phyloP scores from a whole-genome alignment of 169 alveolate species.

The Theileria orientalis region DNA sequence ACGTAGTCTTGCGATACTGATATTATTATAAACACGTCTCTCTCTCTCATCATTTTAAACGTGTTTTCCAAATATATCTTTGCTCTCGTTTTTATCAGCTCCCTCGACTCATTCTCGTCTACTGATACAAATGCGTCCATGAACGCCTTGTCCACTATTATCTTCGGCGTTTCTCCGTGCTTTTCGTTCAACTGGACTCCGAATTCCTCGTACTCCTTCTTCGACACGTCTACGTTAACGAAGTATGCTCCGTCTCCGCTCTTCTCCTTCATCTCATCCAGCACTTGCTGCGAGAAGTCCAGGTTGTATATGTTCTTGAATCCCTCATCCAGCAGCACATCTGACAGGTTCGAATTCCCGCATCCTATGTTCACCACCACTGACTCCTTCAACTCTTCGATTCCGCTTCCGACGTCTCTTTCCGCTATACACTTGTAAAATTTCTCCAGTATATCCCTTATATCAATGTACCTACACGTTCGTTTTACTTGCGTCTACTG shows the following conservation, averaged over 20 bases:
- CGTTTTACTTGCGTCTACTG: neutral
- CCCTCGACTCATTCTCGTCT: slow-evolving; percentile 65
- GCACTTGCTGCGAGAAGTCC: slow-evolving; percentile 68
- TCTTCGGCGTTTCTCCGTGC: slow-evolving; percentile 49
- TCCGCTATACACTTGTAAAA: slow-evolving; percentile 7
- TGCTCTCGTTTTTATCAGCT: slow-evolving; percentile 64
- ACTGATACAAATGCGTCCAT: slow-evolving; percentile 73
- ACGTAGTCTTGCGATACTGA: slow-evolving; percentile 73
- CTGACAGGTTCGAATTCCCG: slow-evolving; percentile 70
- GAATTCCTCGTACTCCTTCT: slow-evolving; percentile 19
- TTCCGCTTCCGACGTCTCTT: neutral
- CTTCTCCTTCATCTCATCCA: slow-evolving; percentile 66
- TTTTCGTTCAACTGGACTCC: slow-evolving; percentile 32
- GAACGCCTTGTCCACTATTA: slow-evolving; percentile 76
- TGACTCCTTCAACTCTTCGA: slow-evolving; percentile 36
- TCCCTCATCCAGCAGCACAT: slow-evolving; percentile 66
- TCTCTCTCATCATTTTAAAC: slow-evolving; percentile 53
- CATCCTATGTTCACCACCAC: slow-evolving; percentile 69
- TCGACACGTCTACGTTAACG: slow-evolving; percentile 65
- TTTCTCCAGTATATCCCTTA: neutral
- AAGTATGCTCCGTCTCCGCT: slow-evolving; percentile 37
- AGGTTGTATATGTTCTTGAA: slow-evolving; percentile 54
- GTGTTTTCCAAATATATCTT: slow-evolving; percentile 57
- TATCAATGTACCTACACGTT: slow-evolving; percentile 1
- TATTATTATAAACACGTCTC: slow-evolving; percentile 67